Percentiles rank a stretch among this genome's conserved stretches.
These are phyloP conservation scores for Wickerhamiella kurtzmanii DNA, from an alignment of 805 yeast species.

Conservation along the genomic window DNA sequence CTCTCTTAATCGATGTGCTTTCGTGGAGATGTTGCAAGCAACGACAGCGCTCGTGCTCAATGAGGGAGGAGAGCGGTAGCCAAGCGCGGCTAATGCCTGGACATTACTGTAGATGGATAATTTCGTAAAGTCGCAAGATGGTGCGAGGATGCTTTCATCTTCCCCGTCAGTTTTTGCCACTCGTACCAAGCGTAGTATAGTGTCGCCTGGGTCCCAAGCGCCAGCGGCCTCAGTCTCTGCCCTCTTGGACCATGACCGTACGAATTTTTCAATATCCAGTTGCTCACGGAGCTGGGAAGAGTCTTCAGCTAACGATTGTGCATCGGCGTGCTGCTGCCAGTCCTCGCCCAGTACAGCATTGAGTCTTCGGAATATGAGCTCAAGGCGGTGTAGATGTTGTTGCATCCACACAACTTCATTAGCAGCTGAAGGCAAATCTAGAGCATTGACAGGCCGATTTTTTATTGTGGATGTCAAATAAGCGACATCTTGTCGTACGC, in stretches of 20 bases:
- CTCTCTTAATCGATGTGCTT: background rate
- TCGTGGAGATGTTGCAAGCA: background rate
- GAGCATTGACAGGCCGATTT: conserved; percentile 24
- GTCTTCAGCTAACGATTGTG: background rate
- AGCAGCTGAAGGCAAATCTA: conserved; percentile 37
- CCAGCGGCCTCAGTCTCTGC: background rate
- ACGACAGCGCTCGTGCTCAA: background rate
- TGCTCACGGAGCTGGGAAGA: conserved; percentile 31
- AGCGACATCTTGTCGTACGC: conserved; percentile 23
- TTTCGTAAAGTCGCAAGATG: background rate
- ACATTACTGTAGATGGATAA: background rate
- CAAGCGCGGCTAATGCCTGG: background rate
- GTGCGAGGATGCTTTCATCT: no score
- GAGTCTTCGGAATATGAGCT: conserved; percentile 31
- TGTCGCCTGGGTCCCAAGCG: background rate
- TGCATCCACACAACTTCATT: conserved; percentile 39
- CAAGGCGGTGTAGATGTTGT: conserved; percentile 36
- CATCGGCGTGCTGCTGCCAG: conserved; percentile 55
- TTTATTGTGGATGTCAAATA: background rate
- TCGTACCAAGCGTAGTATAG: no score
- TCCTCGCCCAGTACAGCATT: conserved; percentile 43
- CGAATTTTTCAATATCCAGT: conserved; percentile 33
- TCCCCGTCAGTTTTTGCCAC: no score
- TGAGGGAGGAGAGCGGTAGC: background rate
- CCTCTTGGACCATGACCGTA: background rate